Evolutionary conservation across 1,284 basidiomycete species (phyloP).

Genomic region (Cutaneotrichosporon mucoides): DNA sequence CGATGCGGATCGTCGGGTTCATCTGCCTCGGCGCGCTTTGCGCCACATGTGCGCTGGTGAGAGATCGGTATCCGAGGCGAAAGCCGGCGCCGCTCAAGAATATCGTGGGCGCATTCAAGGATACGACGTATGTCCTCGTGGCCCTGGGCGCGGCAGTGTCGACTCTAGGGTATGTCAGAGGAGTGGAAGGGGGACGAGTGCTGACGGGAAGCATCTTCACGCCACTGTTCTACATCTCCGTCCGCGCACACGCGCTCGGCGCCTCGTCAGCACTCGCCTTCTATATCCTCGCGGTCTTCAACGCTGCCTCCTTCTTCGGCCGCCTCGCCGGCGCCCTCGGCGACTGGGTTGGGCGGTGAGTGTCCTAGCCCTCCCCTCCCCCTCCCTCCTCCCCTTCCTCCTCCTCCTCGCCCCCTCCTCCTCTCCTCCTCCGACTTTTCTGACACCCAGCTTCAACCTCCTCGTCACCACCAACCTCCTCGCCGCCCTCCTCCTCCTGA

Average conservation of each 20-base stretch:
- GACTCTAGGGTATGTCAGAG: not conserved
- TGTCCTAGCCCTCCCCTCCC: constrained; percentile 24
- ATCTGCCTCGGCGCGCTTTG: constrained; percentile 24
- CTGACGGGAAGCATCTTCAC: constrained; percentile 29
- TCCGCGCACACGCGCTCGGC: constrained; percentile 31
- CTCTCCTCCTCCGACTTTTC: too few relatives aligned
- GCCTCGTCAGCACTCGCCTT: constrained; percentile 25
- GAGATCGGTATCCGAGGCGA: constrained; percentile 17
- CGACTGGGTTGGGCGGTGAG: constrained; percentile 24
- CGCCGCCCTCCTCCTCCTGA: too few relatives aligned
- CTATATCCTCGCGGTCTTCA: constrained; percentile 33
- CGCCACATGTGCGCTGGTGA: constrained; percentile 17
- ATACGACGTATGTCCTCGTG: constrained; percentile 25
- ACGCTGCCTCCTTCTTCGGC: constrained; percentile 31
- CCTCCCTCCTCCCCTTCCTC: constrained; percentile 15
- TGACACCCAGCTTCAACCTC: too few relatives aligned
- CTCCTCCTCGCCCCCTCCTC: constrained; percentile 17
- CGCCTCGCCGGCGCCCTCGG: constrained; percentile 14
- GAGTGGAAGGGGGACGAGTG: not conserved
- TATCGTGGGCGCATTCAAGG: constrained; percentile 21
- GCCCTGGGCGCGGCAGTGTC: constrained; percentile 12
- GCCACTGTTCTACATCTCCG: constrained; percentile 34
- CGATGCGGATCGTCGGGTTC: constrained; percentile 29
- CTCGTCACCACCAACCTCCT: too few relatives aligned
- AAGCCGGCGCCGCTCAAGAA: constrained; percentile 21